A percentile compares a stretch with the other conserved stretches of the same genome.
Evolutionary conservation across 1,139 yeast species (phyloP).

Genomic region (Diutina sp.): DNA sequence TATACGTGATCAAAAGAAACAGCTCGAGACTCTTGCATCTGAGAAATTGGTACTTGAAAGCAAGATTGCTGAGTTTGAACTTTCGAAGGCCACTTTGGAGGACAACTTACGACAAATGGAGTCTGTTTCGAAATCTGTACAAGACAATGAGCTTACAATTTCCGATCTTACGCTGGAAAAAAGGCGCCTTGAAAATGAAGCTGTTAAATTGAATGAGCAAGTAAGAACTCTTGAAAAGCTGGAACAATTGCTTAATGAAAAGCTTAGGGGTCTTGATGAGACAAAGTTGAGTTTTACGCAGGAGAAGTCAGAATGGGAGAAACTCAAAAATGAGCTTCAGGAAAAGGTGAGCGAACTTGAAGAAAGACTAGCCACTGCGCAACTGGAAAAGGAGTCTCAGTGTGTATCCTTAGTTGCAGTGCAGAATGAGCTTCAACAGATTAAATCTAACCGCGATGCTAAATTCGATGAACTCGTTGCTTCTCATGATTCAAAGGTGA

Average conservation of each 20-base stretch:
- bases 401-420: neutral
- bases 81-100: neutral
- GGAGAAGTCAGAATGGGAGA: neutral
- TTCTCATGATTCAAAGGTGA: neutral
- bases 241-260: neutral
- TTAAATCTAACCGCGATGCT: neutral
- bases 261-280: neutral
- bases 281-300: neutral
- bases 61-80: neutral
- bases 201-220: neutral
- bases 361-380: neutral
- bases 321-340: neutral
- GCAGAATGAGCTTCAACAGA: neutral
- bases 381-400: neutral
- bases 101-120: neutral
- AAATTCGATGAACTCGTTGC: neutral
- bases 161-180: neutral
- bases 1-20: neutral
- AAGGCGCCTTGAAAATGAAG: neutral
- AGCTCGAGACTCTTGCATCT: neutral
- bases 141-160: neutral
- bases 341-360: neutral
- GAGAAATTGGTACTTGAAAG: neutral
- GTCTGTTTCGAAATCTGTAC: neutral
- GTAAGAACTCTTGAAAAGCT: neutral